Evolutionary conservation across 768 basidiomycete species (phyloP).

Genomic region (Suillus clintonianus): DNA sequence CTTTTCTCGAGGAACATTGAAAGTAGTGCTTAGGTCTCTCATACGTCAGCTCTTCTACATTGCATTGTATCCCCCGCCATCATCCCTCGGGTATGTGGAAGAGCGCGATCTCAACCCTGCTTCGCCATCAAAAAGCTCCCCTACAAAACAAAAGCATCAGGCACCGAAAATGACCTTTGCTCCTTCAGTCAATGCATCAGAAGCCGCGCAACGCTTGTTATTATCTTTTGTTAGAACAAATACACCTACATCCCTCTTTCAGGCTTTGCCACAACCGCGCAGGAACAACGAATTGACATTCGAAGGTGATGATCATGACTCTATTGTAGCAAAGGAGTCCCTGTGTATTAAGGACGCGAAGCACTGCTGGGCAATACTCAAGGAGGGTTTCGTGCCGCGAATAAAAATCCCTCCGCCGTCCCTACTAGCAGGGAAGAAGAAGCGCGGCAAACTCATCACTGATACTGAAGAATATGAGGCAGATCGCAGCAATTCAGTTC

Average conservation of each 20-base stretch:
- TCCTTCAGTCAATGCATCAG: conserved; percentile 46
- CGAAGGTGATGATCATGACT: conserved; percentile 45
- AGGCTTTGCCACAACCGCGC: conserved; percentile 55
- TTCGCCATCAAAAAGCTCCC: conserved; percentile 44
- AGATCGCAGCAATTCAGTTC: conserved; percentile 11
- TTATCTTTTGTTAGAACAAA: conserved; percentile 60
- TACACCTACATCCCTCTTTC: conserved; percentile 50
- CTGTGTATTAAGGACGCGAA: conserved; percentile 52
- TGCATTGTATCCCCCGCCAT: conserved; percentile 58
- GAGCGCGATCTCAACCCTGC: conserved; percentile 25
- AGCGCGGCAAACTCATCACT: conserved; percentile 30
- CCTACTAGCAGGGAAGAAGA: conserved; percentile 25
- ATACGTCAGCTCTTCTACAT: conserved; percentile 71
- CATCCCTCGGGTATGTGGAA: conserved; percentile 13
- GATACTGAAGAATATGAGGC: conserved; percentile 29
- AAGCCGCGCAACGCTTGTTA: conserved; percentile 54
- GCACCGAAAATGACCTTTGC: conserved; percentile 42
- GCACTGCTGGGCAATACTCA: conserved; percentile 64
- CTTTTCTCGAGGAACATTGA: not conserved
- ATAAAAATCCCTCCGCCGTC: conserved; percentile 19
- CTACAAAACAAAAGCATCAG: conserved; percentile 48
- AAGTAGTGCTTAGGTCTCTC: conserved; percentile 46
- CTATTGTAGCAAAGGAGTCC: conserved; percentile 57
- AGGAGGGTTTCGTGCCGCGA: conserved; percentile 51
- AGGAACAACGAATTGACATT: conserved; percentile 7